A percentile compares a stretch with the other conserved stretches of the same genome.
Evolutionary conservation across 441 rosid species (phyloP).

Genomic region (Populus tomentosa): DNA sequence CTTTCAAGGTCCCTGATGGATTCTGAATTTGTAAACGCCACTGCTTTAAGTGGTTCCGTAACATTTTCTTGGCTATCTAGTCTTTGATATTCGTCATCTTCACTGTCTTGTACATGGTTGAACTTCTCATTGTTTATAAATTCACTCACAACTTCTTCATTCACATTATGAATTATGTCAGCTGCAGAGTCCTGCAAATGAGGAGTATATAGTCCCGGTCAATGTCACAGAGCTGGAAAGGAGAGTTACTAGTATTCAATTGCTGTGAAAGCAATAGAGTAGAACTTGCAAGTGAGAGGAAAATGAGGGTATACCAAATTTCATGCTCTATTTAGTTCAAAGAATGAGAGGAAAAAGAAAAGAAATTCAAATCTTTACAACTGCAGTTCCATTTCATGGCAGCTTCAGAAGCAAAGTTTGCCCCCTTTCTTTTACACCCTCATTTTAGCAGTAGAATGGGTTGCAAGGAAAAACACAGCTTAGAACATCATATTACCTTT

Average conservation of each 20-base stretch:
- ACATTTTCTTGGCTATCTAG: constrained; percentile 1
- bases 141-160: background rate
- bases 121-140: constrained; percentile 13
- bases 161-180: background rate
- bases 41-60: constrained; percentile 5
- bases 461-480: background rate
- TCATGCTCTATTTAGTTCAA: background rate
- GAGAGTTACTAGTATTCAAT: background rate
- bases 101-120: constrained; percentile 7
- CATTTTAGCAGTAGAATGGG: background rate
- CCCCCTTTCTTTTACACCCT: background rate
- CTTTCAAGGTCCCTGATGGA: constrained; percentile 3
- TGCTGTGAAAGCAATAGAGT: background rate
- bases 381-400: background rate
- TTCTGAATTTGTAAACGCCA: background rate
- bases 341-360: background rate
- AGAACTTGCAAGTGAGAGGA: background rate
- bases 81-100: constrained; percentile 2
- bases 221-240: constrained; percentile 14
- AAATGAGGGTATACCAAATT: background rate
- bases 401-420: background rate
- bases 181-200: constrained; percentile 16
- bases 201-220: constrained; percentile 15
- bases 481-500: constrained; percentile 23
- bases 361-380: background rate